phyloP scores from a whole-genome alignment of 495 filamentous ascomycete genomes.

The Penicillium paradoxum region DNA sequence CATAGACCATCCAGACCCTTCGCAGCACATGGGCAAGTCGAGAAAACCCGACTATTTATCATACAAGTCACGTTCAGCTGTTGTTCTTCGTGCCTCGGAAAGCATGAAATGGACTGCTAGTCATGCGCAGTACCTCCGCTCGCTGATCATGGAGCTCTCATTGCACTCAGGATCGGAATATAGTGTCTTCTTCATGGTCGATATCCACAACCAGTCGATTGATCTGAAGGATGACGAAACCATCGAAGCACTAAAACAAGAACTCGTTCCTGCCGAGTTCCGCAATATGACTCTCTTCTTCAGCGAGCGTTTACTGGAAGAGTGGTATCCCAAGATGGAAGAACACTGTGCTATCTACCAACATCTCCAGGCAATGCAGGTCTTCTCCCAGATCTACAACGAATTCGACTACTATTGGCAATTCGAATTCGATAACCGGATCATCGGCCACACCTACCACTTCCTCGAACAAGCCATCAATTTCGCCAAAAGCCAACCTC shows the following conservation, averaged over 20 bases:
- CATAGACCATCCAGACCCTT: neutral
- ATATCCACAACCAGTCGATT: slow-evolving; percentile 54
- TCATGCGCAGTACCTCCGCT: slow-evolving; percentile 63
- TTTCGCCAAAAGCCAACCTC: slow-evolving; percentile 57
- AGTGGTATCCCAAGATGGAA: slow-evolving; percentile 52
- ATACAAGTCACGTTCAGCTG: slow-evolving; percentile 47
- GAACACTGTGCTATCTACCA: slow-evolving; percentile 19
- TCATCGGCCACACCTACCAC: slow-evolving; percentile 65
- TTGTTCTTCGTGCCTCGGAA: slow-evolving; percentile 62
- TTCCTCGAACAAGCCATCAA: slow-evolving; percentile 54
- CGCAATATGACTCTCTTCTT: slow-evolving; percentile 61
- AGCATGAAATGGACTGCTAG: slow-evolving; percentile 62
- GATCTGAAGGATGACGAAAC: slow-evolving; percentile 50
- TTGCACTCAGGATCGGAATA: slow-evolving; percentile 70
- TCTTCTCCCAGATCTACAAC: slow-evolving; percentile 59
- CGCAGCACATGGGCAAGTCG: neutral
- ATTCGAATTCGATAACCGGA: slow-evolving; percentile 65
- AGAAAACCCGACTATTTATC: neutral
- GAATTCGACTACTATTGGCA: slow-evolving; percentile 73
- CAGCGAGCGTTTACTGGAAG: slow-evolving; percentile 52
- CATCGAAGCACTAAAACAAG: slow-evolving; percentile 48
- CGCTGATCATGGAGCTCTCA: slow-evolving; percentile 67
- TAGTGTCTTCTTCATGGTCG: slow-evolving; percentile 66
- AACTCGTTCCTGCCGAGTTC: slow-evolving; percentile 57
- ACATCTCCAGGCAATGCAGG: slow-evolving; percentile 25